A percentile compares a stretch with the other conserved stretches of the same genome.
Conservation (phyloP, 305 asterid species). For the Fraxinus dipetala region DNA sequence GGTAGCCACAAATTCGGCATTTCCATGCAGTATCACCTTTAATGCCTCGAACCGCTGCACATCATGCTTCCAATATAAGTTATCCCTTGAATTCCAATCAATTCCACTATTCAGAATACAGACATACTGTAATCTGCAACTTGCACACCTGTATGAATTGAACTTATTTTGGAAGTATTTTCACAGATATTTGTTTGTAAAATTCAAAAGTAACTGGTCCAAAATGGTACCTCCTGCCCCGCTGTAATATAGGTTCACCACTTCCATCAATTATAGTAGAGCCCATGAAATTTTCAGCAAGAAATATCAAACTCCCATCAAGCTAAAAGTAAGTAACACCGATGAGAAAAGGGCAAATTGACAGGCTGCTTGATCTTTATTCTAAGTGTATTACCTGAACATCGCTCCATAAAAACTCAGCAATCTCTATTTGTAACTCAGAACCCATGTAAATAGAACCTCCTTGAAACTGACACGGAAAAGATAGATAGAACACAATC, state of each 20-base stretch:
- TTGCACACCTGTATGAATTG: conserved; percentile 57
- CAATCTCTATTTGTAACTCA: conserved; percentile 84
- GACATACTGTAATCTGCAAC: conserved; percentile 82
- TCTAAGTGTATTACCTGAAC: conserved; percentile 63
- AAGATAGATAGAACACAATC: conserved; percentile 28
- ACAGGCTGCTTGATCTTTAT: not conserved
- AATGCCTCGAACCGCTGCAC: conserved; percentile 75
- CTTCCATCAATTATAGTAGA: conserved; percentile 41
- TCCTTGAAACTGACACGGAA: conserved; percentile 60
- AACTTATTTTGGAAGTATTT: conserved; percentile 17
- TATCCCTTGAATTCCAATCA: conserved; percentile 73
- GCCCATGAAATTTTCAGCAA: conserved; percentile 78
- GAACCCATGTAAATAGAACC: conserved; percentile 88
- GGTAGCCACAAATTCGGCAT: conserved; percentile 91
- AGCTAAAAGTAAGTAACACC: conserved; percentile 53
- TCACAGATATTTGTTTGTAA: not conserved
- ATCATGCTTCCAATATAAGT: conserved; percentile 89
- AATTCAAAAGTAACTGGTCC: conserved; percentile 15
- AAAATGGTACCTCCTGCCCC: conserved; percentile 69
- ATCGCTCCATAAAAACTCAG: conserved; percentile 86
- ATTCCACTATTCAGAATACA: conserved; percentile 70
- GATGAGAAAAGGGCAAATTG: conserved; percentile 21
- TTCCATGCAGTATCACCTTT: conserved; percentile 79
- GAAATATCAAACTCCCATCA: conserved; percentile 52
- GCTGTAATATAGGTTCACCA: conserved; percentile 68